Percentiles rank a stretch among this genome's conserved stretches.
Evolutionary conservation across 83 land plant genomes (phyloP).

Genomic region (Thuja plicata): DNA sequence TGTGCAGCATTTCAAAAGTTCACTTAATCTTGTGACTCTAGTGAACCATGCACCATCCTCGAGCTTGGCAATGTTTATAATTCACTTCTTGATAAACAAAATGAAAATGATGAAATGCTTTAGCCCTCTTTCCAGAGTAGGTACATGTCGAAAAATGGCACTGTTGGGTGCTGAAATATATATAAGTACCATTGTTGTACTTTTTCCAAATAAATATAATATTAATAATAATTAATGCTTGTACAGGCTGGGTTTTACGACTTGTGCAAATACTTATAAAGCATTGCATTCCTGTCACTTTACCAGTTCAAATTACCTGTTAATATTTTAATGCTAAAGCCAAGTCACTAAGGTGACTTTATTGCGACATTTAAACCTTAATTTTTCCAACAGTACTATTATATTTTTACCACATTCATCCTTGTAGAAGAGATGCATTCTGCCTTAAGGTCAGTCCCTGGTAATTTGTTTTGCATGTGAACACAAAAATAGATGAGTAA

Average conservation of each 20-base stretch:
- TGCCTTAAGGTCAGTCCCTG: neutral
- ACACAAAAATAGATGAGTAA: neutral
- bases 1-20: neutral
- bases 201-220: too few species aligned
- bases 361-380: too few species aligned
- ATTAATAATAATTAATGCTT: too few species aligned
- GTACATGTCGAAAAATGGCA: neutral
- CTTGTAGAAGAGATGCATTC: neutral
- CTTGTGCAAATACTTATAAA: too few species aligned
- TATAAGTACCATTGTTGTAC: too few species aligned
- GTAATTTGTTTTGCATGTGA: neutral
- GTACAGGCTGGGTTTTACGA: too few species aligned
- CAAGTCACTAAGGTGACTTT: too few species aligned
- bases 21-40: neutral
- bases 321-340: too few species aligned
- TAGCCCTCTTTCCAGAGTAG: neutral
- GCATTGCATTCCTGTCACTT: too few species aligned
- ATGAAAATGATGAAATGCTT: neutral
- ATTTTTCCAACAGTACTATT: neutral
- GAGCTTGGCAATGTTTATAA: neutral
- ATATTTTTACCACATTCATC: neutral
- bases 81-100: neutral
- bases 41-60: neutral
- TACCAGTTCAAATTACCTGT: too few species aligned
- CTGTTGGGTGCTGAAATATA: too few species aligned